These are phyloP conservation scores for Elsinoe perseae DNA, from an alignment of 2,329 filamentous ascomycete genomes.

Conservation along the genomic window DNA sequence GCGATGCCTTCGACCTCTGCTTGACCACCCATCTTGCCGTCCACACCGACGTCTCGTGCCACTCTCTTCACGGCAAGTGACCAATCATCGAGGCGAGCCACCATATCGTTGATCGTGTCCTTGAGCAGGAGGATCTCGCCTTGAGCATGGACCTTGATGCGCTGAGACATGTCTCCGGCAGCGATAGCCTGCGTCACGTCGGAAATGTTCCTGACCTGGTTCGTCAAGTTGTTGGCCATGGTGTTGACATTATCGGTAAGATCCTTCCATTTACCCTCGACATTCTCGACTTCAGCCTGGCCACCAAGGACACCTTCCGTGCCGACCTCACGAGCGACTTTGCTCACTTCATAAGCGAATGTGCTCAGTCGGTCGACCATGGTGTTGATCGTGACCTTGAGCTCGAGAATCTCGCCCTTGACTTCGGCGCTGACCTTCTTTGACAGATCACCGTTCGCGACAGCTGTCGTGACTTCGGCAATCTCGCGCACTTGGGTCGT, in stretches of 20 bases:
- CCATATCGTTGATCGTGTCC: slow-evolving; percentile 98
- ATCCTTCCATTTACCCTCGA: slow-evolving; percentile 61
- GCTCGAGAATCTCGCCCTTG: slow-evolving; percentile 43
- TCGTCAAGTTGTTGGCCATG: slow-evolving; percentile 57
- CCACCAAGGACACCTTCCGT: slow-evolving; percentile 58
- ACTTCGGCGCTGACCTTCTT: slow-evolving; percentile 47
- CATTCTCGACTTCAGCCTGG: slow-evolving; percentile 56
- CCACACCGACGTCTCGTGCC: slow-evolving; percentile 91
- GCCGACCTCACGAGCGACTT: slow-evolving; percentile 57
- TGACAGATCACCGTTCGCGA: slow-evolving; percentile 45
- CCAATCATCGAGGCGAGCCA: slow-evolving; percentile 88
- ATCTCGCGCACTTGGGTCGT: slow-evolving; percentile 48
- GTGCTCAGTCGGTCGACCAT: slow-evolving; percentile 60
- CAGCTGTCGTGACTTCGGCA: slow-evolving; percentile 46
- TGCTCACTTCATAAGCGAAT: slow-evolving; percentile 59
- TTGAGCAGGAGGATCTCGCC: slow-evolving; percentile 91
- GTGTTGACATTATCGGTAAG: slow-evolving; percentile 61
- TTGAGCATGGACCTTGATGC: slow-evolving; percentile 90
- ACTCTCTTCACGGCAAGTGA: slow-evolving; percentile 93
- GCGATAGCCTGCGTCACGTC: slow-evolving; percentile 92
- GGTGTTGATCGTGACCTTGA: slow-evolving; percentile 80
- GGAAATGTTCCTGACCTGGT: slow-evolving; percentile 79
- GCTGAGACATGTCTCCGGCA: slow-evolving; percentile 90
- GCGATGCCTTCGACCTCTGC: slow-evolving; percentile 89
- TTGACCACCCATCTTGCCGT: slow-evolving; percentile 97